Percentiles rank a stretch among this genome's conserved stretches.
These are phyloP conservation scores for Nakaseomyces kungkrabaensis DNA, from an alignment of 1,139 yeast species.

Conservation along the genomic window DNA sequence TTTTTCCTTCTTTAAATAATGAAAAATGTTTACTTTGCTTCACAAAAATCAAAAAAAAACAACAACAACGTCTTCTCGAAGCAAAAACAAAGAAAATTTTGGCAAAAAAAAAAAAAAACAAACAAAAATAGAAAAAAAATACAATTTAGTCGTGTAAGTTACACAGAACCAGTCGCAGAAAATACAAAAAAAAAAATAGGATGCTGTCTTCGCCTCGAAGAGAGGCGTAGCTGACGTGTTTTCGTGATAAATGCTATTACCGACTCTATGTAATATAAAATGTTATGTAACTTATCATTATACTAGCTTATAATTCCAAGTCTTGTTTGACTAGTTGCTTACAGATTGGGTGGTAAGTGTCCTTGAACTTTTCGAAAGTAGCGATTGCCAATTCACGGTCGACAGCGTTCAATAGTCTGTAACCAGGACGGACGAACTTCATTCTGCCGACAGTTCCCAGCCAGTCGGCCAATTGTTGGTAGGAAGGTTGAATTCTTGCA, in stretches of 20 bases:
- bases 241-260: neutral
- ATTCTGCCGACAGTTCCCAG: slow-evolving; percentile 87
- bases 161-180: neutral
- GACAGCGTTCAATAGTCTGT: slow-evolving; percentile 50
- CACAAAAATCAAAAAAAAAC: neutral
- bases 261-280: no score
- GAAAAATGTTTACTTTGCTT: no score
- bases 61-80: neutral
- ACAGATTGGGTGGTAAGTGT: slow-evolving; percentile 78
- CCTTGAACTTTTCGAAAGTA: slow-evolving; percentile 51
- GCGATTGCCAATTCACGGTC: slow-evolving; percentile 55
- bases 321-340: slow-evolving; percentile 71
- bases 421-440: slow-evolving; percentile 90
- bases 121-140: no score
- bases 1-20: no score
- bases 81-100: no score
- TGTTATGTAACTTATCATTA: no score
- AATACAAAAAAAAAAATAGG: neutral
- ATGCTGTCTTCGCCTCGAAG: neutral
- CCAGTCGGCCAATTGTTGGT: slow-evolving; percentile 61
- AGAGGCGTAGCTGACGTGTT: neutral
- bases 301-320: slow-evolving; percentile 26
- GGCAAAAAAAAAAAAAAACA: no score
- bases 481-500: slow-evolving; percentile 38
- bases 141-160: neutral